These are phyloP conservation scores for Lentinula detonsa DNA, from an alignment of 768 basidiomycete species.

Conservation along the genomic window DNA sequence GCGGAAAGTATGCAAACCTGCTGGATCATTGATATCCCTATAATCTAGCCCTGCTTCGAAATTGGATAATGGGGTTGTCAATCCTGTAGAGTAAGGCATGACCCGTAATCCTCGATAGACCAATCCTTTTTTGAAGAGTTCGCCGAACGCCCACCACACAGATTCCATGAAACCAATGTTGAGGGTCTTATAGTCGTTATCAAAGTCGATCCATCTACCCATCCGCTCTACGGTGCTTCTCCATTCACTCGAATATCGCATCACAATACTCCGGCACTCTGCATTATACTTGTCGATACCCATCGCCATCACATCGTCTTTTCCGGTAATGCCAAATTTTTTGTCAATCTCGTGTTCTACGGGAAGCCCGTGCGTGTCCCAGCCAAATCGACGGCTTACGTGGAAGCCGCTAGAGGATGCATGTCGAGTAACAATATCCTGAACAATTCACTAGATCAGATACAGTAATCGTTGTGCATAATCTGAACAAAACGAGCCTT, in stretches of 20 bases:
- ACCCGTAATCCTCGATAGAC: conserved; percentile 93
- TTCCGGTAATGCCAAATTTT: conserved; percentile 84
- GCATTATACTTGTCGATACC: conserved; percentile 98
- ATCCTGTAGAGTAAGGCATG: conserved; percentile 98
- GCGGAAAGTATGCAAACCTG: conserved; percentile 41
- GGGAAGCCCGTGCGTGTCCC: conserved; percentile 98
- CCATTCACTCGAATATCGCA: conserved; percentile 96
- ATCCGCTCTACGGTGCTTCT: conserved; percentile 92
- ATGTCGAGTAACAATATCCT: conserved; percentile 98
- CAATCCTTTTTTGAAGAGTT: conserved; percentile 87
- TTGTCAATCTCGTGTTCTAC: conserved; percentile 99
- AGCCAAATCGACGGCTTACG: conserved; percentile 92
- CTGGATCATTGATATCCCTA: conserved; percentile 90
- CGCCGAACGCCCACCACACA: conserved; percentile 98
- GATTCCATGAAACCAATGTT: conserved; percentile 94
- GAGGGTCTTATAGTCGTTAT: conserved; percentile 98
- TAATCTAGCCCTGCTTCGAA: conserved; percentile 95
- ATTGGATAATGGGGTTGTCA: conserved; percentile 94
- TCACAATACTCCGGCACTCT: conserved; percentile 94
- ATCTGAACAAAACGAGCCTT: conserved; percentile 47
- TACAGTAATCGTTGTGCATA: neutral
- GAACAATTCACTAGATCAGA: conserved; percentile 8
- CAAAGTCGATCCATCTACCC: conserved; percentile 99
- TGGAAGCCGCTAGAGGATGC: conserved; percentile 91
- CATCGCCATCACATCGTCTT: conserved; percentile 90